Conservation (phyloP, 1,139 yeast genomes). For the Williopsis jadinii region DNA sequence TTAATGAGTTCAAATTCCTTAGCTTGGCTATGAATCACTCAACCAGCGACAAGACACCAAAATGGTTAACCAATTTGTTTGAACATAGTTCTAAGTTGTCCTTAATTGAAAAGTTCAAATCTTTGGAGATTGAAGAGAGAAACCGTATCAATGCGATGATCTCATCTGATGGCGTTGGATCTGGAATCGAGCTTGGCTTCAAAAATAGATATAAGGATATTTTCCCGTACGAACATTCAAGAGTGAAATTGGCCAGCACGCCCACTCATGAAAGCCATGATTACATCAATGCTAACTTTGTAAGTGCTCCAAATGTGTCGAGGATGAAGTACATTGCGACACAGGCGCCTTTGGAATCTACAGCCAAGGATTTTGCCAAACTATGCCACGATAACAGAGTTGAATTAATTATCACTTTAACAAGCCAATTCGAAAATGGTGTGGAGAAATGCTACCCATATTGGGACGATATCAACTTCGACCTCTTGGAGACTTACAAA, state of each 20-base stretch:
- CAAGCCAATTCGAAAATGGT: constrained; percentile 50
- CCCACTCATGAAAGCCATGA: constrained; percentile 26
- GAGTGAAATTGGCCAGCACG: constrained; percentile 39
- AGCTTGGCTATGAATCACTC: constrained; percentile 14
- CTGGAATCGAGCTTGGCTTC: constrained; percentile 69
- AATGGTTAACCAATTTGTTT: constrained; percentile 31
- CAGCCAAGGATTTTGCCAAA: constrained; percentile 72
- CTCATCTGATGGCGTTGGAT: constrained; percentile 38
- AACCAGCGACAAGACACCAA: constrained; percentile 20
- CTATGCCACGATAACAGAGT: constrained; percentile 55
- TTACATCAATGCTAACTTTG: constrained; percentile 58
- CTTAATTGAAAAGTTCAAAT: constrained; percentile 30
- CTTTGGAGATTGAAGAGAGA: constrained; percentile 33
- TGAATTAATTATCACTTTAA: constrained; percentile 61
- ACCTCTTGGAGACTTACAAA: constrained; percentile 7
- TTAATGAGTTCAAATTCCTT: constrained; percentile 20
- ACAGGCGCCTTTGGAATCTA: constrained; percentile 72
- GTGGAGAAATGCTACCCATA: constrained; percentile 48
- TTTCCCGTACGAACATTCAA: constrained; percentile 70
- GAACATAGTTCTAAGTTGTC: constrained; percentile 19
- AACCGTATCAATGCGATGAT: constrained; percentile 31
- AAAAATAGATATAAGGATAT: constrained; percentile 79
- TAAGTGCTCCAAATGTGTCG: constrained; percentile 25
- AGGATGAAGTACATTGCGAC: constrained; percentile 61
- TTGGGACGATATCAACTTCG: constrained; percentile 33